Base-by-base conservation (phyloP, 805 yeast genomes). In the Torulaspora delbrueckii region DNA sequence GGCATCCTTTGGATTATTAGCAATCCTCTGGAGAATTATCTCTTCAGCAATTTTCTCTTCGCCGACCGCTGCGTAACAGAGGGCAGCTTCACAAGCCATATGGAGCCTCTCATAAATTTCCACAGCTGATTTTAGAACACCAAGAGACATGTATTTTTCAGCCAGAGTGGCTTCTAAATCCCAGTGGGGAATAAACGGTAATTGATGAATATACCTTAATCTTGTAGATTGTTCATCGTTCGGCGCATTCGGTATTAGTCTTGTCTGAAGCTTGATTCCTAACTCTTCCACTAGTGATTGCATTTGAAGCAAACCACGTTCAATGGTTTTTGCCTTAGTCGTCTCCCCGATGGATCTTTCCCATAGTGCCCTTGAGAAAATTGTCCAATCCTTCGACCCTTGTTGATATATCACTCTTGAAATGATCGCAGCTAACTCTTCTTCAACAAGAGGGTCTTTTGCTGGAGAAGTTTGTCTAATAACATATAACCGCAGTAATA, bases 221-320 rank as follows among this genome's bases (percentile, higher is more conserved):
- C 96, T 76, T 30, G 75, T 69, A 7, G 63, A 61, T 4, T 62
- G 59, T 14, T 42, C 33, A 3, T 37, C 33, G n/a, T 57, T 65
- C 24, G 53, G 54, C 0, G 70, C 66, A 39, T 54, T 57, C n/a
- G 75, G 86, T 67, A 72, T 78, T 57, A 71, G 70, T 54, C 81
- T 74, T 7, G 82, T 69, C 43, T 74, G 71, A 42, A 84, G 78
- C 46, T 81, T 77, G 46, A 82, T 74, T 2, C 91, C 95, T 22
- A 88, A 71, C 62, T 90, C 96, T 59, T 89, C 96, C 23, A 90
- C 93, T 35, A 93, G 70, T 3, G 95, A 82, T 44, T 90, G 91
- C 83, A 93, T 82, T 66, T 93, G 99, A 42, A 93, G 71, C 4
- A 90, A 81, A 41, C 98, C 98, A 62, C 99, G 77, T 67, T 93